Base-by-base conservation (phyloP, 2,329 filamentous ascomycete species). In the Metarhizium guizhouense region DNA sequence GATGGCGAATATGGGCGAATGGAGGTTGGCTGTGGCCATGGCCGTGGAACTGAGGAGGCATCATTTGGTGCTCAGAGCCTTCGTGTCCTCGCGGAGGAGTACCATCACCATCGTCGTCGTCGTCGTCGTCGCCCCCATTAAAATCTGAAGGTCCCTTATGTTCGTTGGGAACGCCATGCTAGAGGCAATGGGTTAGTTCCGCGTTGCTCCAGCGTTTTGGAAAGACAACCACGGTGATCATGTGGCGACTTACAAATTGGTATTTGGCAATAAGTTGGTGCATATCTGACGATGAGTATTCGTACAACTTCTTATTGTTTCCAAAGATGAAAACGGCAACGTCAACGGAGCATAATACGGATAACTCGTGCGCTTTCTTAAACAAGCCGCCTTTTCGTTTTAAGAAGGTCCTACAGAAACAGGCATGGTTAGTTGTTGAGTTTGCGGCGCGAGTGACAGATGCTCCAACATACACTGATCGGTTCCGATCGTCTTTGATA, bases 351-450 rank as follows among this genome's bases (percentile, higher is more conserved):
- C 94, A 99, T 60, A 99, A 86, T 50, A 99, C 94, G 54, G 93
- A 96, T 53, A 99, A 82, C 80, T 99, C 94, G 72, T 99, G 92
- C 54, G 94, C 94, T 83, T 99, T 99, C 79, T 99, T 99, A 82
- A 99, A 99, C 52, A 99, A 80, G 66, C 94, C 94, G 65, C 93
- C 94, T 75, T 99, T 99, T 76, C 94, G 89, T 81, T 99, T 99
- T 64, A 99, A 78, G 72, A 99, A 99, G 48, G 94, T 99, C 62
- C 92, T 96, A 67, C 54, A 56, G 52, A 34, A 34, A 11, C 56
- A 45, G 20, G 10, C 20, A 14, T 42, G 30, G 47, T 53, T 50
- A 56, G 56, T 51, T 30, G 34, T 3, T 18, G 6, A 13, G 18
- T 38, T 45, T 20, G 25, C 1, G 30, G 48, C 8, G n/a, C n/a